Percentiles rank a stretch among this genome's conserved stretches.
Conservation (phyloP, 2,329 filamentous ascomycete genomes). For the Fusarium sp. region DNA sequence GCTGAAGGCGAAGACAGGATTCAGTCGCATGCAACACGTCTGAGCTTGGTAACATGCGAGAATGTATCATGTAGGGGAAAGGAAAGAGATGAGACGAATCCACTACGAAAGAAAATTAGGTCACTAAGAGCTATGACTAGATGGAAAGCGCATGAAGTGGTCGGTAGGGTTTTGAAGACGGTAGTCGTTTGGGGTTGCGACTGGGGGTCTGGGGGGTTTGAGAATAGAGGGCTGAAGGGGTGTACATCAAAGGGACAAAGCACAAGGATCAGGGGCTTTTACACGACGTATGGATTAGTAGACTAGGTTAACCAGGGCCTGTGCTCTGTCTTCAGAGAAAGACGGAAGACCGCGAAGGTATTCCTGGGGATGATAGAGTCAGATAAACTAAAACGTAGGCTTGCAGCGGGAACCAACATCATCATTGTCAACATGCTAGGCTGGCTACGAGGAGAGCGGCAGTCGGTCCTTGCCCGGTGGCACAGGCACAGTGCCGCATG, state of each 20-base stretch:
- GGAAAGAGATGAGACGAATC: constrained; percentile 50
- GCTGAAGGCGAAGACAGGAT: constrained; percentile 32
- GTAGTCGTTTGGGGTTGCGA: constrained; percentile 50
- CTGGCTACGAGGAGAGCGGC: constrained; percentile 31
- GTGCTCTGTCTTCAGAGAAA: constrained; percentile 23
- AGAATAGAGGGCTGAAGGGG: constrained; percentile 48
- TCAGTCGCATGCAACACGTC: constrained; percentile 31
- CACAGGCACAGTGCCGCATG: constrained; percentile 45
- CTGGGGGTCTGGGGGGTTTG: constrained; percentile 41
- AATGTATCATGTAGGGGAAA: constrained; percentile 32
- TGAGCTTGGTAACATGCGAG: constrained; percentile 36
- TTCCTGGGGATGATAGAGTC: constrained; percentile 12
- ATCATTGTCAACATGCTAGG: constrained; percentile 38
- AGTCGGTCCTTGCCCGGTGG: constrained; percentile 37
- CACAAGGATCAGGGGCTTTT: constrained; percentile 38
- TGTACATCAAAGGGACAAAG: constrained; percentile 43
- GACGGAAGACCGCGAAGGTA: constrained; percentile 21
- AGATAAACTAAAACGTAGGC: constrained; percentile 34
- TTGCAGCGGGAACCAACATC: constrained; percentile 48
- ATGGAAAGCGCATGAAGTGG: constrained; percentile 48
- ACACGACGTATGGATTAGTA: constrained; percentile 27
- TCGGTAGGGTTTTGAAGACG: constrained; percentile 49
- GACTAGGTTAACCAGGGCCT: constrained; percentile 13
- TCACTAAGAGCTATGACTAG: constrained; percentile 46
- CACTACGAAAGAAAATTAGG: constrained; percentile 44